phyloP scores from a whole-genome alignment of 352 stramenopile genomes.

The Pythium phragmiticola region DNA sequence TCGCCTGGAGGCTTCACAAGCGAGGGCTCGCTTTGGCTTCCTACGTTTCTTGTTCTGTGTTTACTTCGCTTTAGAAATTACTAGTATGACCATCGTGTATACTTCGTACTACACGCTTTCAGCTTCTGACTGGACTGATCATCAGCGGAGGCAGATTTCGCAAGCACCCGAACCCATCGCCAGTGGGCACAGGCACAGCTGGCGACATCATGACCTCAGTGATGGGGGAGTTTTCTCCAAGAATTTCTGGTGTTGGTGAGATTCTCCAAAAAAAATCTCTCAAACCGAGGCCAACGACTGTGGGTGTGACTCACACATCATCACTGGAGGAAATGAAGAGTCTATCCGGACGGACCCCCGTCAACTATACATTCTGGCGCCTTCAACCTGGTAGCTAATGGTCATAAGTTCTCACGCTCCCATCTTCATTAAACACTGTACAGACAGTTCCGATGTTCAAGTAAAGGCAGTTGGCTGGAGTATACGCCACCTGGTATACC shows the following conservation, averaged over 20 bases:
- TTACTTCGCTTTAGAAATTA: not conserved
- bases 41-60: conserved; percentile 3
- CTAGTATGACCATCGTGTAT: too few species aligned
- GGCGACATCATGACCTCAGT: not conserved
- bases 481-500: conserved; percentile 19
- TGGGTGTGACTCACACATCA: conserved; percentile 27
- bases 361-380: conserved; percentile 4
- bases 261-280: not conserved
- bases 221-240: too few species aligned
- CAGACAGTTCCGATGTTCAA: conserved; percentile 2
- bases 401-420: not conserved
- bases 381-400: conserved; percentile 19
- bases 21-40: too few species aligned
- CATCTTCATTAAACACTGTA: not conserved
- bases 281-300: not conserved
- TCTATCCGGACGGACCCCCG: conserved; percentile 1
- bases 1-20: too few species aligned
- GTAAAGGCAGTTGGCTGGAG: not conserved
- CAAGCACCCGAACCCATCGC: not conserved
- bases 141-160: too few species aligned
- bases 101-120: not conserved
- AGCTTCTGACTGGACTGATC: too few species aligned
- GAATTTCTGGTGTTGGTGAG: not conserved
- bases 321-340: conserved; percentile 10
- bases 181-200: not conserved